Evolutionary conservation across 441 rosid genomes (phyloP).

Genomic region (Daphne laureola): DNA sequence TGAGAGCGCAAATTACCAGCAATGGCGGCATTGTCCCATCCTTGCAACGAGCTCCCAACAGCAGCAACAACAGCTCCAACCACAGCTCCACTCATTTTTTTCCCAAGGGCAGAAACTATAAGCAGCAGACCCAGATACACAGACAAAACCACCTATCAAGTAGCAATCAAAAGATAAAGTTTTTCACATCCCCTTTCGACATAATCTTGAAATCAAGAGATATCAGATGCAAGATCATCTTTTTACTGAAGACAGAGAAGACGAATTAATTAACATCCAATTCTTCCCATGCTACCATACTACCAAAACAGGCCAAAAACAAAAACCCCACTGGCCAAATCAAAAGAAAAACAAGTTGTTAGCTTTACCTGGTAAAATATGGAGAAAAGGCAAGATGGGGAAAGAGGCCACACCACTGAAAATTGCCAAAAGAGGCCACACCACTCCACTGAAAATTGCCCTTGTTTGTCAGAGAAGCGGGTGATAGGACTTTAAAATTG

Average conservation of each 20-base stretch:
- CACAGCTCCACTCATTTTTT: constrained; percentile 80
- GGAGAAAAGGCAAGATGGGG: constrained; percentile 6
- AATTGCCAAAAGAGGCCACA: constrained; percentile 31
- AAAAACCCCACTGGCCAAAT: constrained; percentile 31
- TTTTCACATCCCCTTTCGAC: constrained; percentile 13
- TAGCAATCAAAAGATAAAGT: constrained; percentile 19
- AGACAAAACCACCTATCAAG: constrained; percentile 3
- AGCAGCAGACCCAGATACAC: constrained; percentile 4
- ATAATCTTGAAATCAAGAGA: background rate
- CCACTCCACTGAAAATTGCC: constrained; percentile 35
- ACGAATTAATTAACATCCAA: constrained; percentile 7
- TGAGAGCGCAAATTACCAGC: constrained; percentile 54
- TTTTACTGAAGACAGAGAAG: background rate
- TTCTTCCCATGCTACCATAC: constrained; percentile 1
- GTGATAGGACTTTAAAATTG: background rate
- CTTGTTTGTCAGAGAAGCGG: constrained; percentile 18
- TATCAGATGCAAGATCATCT: background rate
- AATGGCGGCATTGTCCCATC: constrained; percentile 99
- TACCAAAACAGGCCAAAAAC: background rate
- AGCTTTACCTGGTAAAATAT: constrained; percentile 19
- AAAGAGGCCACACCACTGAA: constrained; percentile 30
- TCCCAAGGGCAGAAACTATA: constrained; percentile 20
- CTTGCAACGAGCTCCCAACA: constrained; percentile 88
- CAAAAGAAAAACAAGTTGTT: constrained; percentile 16
- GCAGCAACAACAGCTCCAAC: constrained; percentile 91